Conservation (phyloP, 1,139 yeast species). For the Kluyveromyces sp. region DNA sequence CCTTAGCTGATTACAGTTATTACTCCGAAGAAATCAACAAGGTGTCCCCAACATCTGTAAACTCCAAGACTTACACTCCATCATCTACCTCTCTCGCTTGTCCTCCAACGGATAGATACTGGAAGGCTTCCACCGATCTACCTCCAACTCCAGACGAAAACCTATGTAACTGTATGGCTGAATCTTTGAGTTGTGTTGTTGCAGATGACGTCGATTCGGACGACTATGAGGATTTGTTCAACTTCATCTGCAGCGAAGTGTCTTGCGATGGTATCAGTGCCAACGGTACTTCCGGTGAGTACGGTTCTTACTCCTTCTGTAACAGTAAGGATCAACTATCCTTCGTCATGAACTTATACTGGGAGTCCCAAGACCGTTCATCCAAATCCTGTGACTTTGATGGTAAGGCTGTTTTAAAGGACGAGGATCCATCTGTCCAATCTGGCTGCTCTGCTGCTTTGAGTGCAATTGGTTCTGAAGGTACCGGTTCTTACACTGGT, state of each 20-base stretch:
- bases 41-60: conserved; percentile 52
- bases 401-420: conserved; percentile 52
- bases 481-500: conserved; percentile 38
- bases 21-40: conserved; percentile 47
- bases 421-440: conserved; percentile 42
- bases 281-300: conserved; percentile 55
- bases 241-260: conserved; percentile 47
- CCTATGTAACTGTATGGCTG: conserved; percentile 54
- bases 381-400: conserved; percentile 56
- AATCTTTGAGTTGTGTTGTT: conserved; percentile 49
- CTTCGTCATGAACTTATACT: conserved; percentile 60
- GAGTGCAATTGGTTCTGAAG: conserved; percentile 33
- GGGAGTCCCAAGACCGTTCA: conserved; percentile 41
- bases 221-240: conserved; percentile 52
- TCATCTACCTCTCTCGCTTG: conserved; percentile 45
- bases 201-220: conserved; percentile 41
- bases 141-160: conserved; percentile 70
- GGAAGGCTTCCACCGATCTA: conserved; percentile 58
- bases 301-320: conserved; percentile 65
- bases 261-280: conserved; percentile 49
- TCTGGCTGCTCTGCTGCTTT: conserved; percentile 47
- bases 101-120: conserved; percentile 44
- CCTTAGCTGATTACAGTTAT: conserved; percentile 54
- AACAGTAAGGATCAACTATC: conserved; percentile 54
- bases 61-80: conserved; percentile 43